phyloP scores from a whole-genome alignment of 371 early-diverging fungal species.

The Lichtheimia corymbifera region DNA sequence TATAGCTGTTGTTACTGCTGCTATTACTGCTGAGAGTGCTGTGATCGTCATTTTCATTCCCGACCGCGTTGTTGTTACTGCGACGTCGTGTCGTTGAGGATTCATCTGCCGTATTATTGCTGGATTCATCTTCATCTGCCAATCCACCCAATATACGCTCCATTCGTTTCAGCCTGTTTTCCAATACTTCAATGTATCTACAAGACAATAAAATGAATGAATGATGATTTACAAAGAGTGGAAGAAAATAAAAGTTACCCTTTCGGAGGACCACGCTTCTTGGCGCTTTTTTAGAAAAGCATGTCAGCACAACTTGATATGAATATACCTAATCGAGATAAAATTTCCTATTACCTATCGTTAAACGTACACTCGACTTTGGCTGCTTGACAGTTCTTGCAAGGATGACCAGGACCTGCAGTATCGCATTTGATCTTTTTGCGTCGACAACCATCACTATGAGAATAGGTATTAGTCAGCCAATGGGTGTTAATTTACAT shows the following conservation, averaged over 20 bases:
- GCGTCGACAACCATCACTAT: conserved; percentile 30
- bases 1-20: background rate
- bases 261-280: conserved; percentile 45
- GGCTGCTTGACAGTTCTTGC: conserved; percentile 19
- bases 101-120: background rate
- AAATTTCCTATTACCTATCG: conserved; percentile 21
- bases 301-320: background rate
- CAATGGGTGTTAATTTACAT: background rate
- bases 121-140: conserved; percentile 22
- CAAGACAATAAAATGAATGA: background rate
- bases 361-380: conserved; percentile 30
- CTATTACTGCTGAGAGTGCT: background rate
- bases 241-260: conserved; percentile 5
- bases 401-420: conserved; percentile 9
- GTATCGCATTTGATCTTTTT: conserved; percentile 34
- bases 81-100: background rate
- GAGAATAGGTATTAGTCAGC: conserved; percentile 1
- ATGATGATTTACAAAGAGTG: no score
- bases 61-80: no score
- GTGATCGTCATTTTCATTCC: background rate
- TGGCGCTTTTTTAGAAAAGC: conserved; percentile 24
- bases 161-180: conserved; percentile 68
- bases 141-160: conserved; percentile 58
- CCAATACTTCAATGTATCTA: conserved; percentile 66
- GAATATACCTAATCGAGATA: conserved; percentile 2